Evolutionary conservation across 2,329 filamentous ascomycete genomes (phyloP).

Genomic region (Nigrospora oryzae): DNA sequence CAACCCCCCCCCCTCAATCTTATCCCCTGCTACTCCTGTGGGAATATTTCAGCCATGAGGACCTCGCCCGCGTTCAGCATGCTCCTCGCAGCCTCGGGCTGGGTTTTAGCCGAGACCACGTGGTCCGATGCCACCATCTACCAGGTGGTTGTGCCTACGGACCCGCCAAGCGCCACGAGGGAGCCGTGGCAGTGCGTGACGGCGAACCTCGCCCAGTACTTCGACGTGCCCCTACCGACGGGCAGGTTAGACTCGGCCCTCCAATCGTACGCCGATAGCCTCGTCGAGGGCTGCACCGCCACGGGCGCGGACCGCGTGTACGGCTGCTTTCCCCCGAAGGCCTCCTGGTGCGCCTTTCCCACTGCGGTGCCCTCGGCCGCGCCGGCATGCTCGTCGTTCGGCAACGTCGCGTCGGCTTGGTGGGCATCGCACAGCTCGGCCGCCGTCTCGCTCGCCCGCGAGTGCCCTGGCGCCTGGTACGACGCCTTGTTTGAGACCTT

Average conservation of each 20-base stretch:
- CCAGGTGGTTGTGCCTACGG: neutral
- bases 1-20: no score
- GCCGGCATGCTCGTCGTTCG: neutral
- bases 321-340: no score
- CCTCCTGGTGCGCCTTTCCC: neutral
- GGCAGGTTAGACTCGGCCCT: neutral
- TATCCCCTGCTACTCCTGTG: no score
- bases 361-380: neutral
- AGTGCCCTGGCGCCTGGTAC: neutral
- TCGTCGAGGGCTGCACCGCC: neutral
- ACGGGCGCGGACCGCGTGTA: no score
- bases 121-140: neutral
- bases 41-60: no score
- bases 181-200: conserved; percentile 4
- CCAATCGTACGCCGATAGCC: neutral
- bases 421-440: neutral
- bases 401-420: neutral
- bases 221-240: conserved; percentile 2
- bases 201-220: conserved; percentile 3
- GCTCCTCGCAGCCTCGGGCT: no score
- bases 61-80: no score
- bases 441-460: neutral
- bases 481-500: no score
- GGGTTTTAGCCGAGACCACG: no score
- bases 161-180: neutral